These are phyloP conservation scores for Epithele typhae DNA, from an alignment of 768 basidiomycete species.

Conservation along the genomic window DNA sequence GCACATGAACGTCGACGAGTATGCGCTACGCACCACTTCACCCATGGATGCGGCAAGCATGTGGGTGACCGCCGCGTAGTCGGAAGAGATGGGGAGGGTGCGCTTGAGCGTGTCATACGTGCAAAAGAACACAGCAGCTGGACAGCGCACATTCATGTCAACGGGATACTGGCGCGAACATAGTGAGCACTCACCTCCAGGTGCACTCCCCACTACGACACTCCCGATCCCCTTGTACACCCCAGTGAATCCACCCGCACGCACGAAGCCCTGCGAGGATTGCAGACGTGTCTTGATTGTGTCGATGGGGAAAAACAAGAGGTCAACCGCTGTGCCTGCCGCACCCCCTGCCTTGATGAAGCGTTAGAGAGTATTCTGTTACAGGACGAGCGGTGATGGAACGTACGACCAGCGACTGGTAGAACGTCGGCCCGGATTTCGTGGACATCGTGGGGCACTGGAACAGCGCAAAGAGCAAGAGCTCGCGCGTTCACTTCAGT, in stretches of 20 bases:
- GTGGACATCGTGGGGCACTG: constrained; percentile 13
- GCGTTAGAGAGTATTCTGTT: no score
- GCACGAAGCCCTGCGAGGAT: constrained; percentile 77
- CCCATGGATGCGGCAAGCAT: constrained; percentile 48
- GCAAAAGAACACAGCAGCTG: constrained; percentile 94
- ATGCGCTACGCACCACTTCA: constrained; percentile 43
- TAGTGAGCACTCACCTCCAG: constrained; percentile 62
- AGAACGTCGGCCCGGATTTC: constrained; percentile 21
- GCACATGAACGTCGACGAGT: neutral
- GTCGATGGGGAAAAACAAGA: constrained; percentile 95
- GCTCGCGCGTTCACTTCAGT: no score
- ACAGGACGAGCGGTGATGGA: no score
- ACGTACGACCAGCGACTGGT: constrained; percentile 30
- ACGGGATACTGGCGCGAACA: neutral
- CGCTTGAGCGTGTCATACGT: constrained; percentile 89
- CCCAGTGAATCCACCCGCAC: constrained; percentile 83
- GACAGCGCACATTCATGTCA: neutral
- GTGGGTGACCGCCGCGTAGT: constrained; percentile 63
- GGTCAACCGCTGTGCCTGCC: constrained; percentile 92
- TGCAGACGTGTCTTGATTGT: constrained; percentile 96
- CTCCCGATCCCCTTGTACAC: constrained; percentile 94
- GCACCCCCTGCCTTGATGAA: constrained; percentile 69
- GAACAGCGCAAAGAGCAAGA: no score
- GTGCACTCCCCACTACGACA: constrained; percentile 91
- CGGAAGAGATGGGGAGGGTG: constrained; percentile 53